Percentiles rank a stretch among this genome's conserved stretches.
phyloP scores from a whole-genome alignment of 768 basidiomycete genomes.

The Tricholoma terreum region DNA sequence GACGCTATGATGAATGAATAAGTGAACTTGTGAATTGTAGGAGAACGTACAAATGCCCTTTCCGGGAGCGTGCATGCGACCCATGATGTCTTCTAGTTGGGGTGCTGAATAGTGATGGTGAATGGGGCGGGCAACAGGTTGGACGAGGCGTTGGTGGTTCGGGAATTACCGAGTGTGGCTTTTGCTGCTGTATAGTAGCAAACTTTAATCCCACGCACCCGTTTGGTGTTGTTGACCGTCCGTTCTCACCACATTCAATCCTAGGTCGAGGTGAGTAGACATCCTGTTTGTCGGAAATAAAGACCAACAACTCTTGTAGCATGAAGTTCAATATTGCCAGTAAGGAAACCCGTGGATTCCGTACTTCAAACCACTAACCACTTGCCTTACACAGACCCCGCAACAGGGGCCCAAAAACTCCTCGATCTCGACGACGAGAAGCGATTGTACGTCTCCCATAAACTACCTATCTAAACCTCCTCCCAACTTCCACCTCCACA shows the following conservation, averaged over 20 bases:
- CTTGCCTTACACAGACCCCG: constrained; percentile 64
- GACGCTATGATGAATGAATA: constrained; percentile 47
- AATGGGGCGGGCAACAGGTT: constrained; percentile 4
- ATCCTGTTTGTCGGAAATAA: not conserved
- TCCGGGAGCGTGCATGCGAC: constrained; percentile 99
- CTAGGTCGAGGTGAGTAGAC: too few species aligned
- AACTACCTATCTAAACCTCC: not conserved
- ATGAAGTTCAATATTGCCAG: constrained; percentile 99
- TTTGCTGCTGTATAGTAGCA: constrained; percentile 56
- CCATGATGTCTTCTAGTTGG: constrained; percentile 53
- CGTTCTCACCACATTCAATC: too few species aligned
- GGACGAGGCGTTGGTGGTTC: constrained; percentile 16
- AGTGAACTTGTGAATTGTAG: not conserved
- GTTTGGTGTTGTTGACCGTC: too few species aligned
- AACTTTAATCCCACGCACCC: constrained; percentile 44
- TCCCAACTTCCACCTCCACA: constrained; percentile 27
- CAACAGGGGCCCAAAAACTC: constrained; percentile 96
- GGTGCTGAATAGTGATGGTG: constrained; percentile 26
- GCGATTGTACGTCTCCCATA: constrained; percentile 54
- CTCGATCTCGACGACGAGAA: constrained; percentile 93
- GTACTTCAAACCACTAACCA: not conserved
- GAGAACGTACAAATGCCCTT: constrained; percentile 95
- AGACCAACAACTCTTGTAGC: constrained; percentile 23
- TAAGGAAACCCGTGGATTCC: constrained; percentile 36
- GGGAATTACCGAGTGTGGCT: constrained; percentile 38